Percentiles rank a stretch among this genome's conserved stretches.
phyloP scores from a whole-genome alignment of 192 early-diverging fungal genomes.

The Blastocladiella britannica region DNA sequence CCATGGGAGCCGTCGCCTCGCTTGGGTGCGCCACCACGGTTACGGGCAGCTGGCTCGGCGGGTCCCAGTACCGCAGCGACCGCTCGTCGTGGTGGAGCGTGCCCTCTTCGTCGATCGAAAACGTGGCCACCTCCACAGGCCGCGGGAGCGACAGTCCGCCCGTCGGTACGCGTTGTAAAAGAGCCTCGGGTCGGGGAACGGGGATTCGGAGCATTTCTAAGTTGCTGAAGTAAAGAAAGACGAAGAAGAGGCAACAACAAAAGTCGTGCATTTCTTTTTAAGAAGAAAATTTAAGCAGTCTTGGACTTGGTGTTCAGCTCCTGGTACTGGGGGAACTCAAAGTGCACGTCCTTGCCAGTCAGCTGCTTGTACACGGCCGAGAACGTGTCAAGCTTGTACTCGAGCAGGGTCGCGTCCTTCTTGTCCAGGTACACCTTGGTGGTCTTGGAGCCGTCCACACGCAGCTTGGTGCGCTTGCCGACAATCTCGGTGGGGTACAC shows the following conservation, averaged over 20 bases:
- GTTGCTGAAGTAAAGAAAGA: too few relatives aligned
- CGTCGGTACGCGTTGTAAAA: too few relatives aligned
- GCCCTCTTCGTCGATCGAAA: background rate
- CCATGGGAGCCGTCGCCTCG: too few relatives aligned
- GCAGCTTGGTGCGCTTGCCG: conserved; percentile 93
- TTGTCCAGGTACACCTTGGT: conserved; percentile 96
- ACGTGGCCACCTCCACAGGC: background rate
- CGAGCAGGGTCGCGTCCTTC: conserved; percentile 91
- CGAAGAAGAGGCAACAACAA: too few relatives aligned
- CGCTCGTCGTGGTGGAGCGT: background rate
- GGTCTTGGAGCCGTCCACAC: conserved; percentile 78
- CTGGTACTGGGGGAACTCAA: conserved; percentile 62
- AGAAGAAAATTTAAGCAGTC: conserved; percentile 7
- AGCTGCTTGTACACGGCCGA: conserved; percentile 82
- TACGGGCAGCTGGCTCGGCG: too few relatives aligned
- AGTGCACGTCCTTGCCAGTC: conserved; percentile 95
- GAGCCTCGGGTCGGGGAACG: too few relatives aligned
- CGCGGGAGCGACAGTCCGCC: too few relatives aligned
- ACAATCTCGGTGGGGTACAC: conserved; percentile 99
- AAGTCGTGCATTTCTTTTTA: conserved; percentile 4
- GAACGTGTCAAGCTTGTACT: conserved; percentile 99
- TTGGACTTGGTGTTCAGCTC: conserved; percentile 21
- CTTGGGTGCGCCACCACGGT: too few relatives aligned
- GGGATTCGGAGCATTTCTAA: too few relatives aligned
- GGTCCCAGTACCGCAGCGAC: background rate